Conservation (phyloP, 2,329 filamentous ascomycete genomes). For the Dothidotthia symphoricarpi region DNA sequence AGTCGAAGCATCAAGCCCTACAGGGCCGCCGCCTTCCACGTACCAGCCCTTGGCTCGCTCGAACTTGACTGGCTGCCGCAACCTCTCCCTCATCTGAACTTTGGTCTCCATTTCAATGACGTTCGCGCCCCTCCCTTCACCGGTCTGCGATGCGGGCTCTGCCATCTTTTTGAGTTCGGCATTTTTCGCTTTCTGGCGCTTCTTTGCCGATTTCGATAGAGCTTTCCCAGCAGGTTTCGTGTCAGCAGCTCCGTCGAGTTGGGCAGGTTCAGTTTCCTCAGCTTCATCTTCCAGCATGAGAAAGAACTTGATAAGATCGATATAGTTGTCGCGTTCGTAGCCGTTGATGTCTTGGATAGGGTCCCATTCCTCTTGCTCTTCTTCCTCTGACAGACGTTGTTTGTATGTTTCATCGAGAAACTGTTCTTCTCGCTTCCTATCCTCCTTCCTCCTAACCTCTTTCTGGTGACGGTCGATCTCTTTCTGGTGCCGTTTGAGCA, state of each 20-base stretch:
- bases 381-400: conserved; percentile 43
- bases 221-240: conserved; percentile 11
- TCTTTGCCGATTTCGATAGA: conserved; percentile 31
- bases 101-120: conserved; percentile 48
- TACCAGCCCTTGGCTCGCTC: conserved; percentile 35
- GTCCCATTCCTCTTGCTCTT: conserved; percentile 47
- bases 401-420: conserved; percentile 47
- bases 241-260: not conserved
- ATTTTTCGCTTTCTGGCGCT: conserved; percentile 36
- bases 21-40: conserved; percentile 35
- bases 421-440: conserved; percentile 45
- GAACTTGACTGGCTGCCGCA: conserved; percentile 44
- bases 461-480: conserved; percentile 44
- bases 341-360: conserved; percentile 50
- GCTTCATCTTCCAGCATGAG: conserved; percentile 40
- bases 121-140: conserved; percentile 27
- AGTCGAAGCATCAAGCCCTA: conserved; percentile 33
- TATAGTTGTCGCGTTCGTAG: conserved; percentile 46
- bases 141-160: conserved; percentile 13
- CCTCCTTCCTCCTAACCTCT: conserved; percentile 44
- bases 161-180: conserved; percentile 20
- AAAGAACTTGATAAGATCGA: conserved; percentile 49
- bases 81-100: conserved; percentile 42
- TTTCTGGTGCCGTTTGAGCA: conserved; percentile 51
- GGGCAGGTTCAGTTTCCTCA: not conserved